Conservation (phyloP, 1,284 basidiomycete genomes). For the Ceratobasidium sp. region DNA sequence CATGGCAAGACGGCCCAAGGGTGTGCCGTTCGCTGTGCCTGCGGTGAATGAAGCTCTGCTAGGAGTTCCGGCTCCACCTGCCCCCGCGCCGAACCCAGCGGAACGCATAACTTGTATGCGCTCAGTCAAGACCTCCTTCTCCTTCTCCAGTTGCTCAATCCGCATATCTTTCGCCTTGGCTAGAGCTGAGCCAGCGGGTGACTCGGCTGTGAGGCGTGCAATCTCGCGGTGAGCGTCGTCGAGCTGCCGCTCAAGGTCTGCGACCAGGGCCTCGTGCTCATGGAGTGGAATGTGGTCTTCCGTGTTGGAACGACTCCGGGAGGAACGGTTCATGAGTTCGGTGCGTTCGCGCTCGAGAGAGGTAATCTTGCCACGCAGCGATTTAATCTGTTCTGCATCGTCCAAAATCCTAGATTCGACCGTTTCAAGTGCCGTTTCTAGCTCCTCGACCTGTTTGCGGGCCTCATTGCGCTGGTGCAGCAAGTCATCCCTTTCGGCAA, state of each 20-base stretch:
- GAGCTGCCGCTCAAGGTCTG: conserved; percentile 72
- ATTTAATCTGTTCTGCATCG: conserved; percentile 63
- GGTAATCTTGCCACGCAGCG: conserved; percentile 61
- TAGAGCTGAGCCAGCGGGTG: conserved; percentile 75
- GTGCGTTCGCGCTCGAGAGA: conserved; percentile 57
- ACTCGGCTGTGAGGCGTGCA: conserved; percentile 71
- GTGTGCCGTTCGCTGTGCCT: conserved; percentile 2
- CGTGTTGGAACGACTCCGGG: conserved; percentile 50
- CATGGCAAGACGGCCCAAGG: conserved; percentile 44
- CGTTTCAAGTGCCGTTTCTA: conserved; percentile 73
- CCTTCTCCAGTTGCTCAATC: conserved; percentile 75
- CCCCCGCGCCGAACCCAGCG: not conserved
- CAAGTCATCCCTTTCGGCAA: conserved; percentile 62
- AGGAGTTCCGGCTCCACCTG: conserved; percentile 2
- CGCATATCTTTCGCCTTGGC: conserved; percentile 74
- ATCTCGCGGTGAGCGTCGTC: conserved; percentile 84
- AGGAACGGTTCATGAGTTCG: conserved; percentile 51
- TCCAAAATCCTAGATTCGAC: conserved; percentile 54
- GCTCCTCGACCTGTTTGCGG: conserved; percentile 55
- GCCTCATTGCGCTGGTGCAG: conserved; percentile 56
- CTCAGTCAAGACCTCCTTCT: conserved; percentile 75
- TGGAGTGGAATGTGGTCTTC: conserved; percentile 41
- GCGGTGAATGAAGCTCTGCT: not conserved
- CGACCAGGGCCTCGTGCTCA: conserved; percentile 52
- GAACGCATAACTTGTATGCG: conserved; percentile 61